Evolutionary conservation across 257 asterid genomes (phyloP).

Genomic region (Lycium barbarum): DNA sequence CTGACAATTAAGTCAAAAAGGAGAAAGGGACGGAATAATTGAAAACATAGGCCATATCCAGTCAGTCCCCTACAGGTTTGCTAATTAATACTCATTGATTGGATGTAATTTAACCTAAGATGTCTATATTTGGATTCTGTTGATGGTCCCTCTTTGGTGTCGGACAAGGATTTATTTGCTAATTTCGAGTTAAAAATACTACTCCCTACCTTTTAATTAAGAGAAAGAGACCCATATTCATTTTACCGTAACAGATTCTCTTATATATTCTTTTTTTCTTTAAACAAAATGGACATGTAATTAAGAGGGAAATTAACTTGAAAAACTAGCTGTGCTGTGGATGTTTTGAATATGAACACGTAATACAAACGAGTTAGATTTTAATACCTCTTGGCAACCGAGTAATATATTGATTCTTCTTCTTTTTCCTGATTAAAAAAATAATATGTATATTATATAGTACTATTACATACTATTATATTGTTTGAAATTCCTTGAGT

Average conservation of each 20-base stretch:
- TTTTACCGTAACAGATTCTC: no score
- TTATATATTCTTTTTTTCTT: no score
- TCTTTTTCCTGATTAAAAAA: not conserved
- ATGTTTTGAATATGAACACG: not conserved
- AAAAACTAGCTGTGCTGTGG: not conserved
- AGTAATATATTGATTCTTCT: not conserved
- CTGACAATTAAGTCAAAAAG: conserved; percentile 26
- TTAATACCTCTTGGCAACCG: not conserved
- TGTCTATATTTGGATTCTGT: not conserved
- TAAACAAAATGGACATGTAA: not conserved
- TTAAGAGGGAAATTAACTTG: not conserved
- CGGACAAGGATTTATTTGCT: not conserved
- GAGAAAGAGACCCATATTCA: not conserved
- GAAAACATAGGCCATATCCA: not conserved
- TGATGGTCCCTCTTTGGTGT: conserved; percentile 22
- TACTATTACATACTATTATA: no score
- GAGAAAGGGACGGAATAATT: not conserved
- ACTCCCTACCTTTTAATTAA: not conserved
- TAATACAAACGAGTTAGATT: not conserved
- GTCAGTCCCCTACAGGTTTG: conserved; percentile 18
- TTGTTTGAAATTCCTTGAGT: not conserved
- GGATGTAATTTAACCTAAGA: not conserved
- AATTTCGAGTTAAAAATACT: not conserved
- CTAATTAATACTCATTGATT: conserved; percentile 17
- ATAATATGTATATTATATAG: no score